Conservation (phyloP, 2,329 filamentous ascomycete genomes). For the Phialophora macrospora region DNA sequence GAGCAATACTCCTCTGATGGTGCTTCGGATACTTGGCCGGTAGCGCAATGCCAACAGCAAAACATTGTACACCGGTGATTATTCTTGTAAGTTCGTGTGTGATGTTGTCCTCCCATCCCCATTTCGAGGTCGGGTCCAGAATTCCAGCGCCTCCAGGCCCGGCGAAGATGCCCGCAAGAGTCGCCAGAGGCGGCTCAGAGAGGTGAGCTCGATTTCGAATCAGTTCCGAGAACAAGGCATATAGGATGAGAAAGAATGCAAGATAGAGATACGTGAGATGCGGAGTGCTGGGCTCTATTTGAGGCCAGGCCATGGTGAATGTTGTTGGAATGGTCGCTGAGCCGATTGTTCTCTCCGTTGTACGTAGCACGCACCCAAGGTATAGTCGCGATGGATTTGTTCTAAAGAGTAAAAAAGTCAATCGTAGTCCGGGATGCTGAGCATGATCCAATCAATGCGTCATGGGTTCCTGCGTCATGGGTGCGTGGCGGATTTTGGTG, state of each 20-base stretch:
- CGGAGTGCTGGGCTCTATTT: constrained; percentile 60
- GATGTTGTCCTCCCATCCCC: constrained; percentile 84
- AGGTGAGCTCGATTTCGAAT: constrained; percentile 66
- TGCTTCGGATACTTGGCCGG: constrained; percentile 69
- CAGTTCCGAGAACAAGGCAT: constrained; percentile 63
- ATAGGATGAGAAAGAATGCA: constrained; percentile 62
- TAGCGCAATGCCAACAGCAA: constrained; percentile 87
- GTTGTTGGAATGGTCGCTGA: neutral
- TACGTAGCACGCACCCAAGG: neutral
- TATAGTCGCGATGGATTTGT: neutral
- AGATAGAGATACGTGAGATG: constrained; percentile 65
- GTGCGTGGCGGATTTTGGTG: neutral
- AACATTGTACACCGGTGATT: constrained; percentile 89
- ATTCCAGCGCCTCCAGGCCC: constrained; percentile 82
- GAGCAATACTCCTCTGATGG: constrained; percentile 58
- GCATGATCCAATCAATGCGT: constrained; percentile 6
- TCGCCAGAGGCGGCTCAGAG: constrained; percentile 67
- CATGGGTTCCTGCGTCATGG: constrained; percentile 6
- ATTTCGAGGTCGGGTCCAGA: constrained; percentile 70
- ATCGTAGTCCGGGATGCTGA: neutral
- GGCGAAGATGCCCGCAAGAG: constrained; percentile 84
- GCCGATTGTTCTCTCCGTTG: neutral
- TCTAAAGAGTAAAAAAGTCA: neutral
- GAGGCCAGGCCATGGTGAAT: constrained; percentile 46
- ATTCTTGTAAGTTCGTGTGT: constrained; percentile 89